Evolutionary conservation across 352 stramenopile species (phyloP).

Genomic region (Pythium periplocum): DNA sequence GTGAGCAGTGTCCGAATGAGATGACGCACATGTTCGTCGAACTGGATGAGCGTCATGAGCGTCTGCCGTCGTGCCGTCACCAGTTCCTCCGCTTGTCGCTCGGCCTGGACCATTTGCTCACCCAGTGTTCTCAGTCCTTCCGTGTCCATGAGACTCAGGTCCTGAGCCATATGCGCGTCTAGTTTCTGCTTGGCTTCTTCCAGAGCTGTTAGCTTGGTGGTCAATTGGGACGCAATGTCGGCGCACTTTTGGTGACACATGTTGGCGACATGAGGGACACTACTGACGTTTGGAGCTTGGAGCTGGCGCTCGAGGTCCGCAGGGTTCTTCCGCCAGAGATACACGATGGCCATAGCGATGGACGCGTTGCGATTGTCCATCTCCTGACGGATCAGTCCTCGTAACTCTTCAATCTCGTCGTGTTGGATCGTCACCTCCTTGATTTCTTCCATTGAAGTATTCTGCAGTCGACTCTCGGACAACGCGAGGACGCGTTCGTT

Average conservation of each 20-base stretch:
- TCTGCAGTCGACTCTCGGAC: slow-evolving; percentile 19
- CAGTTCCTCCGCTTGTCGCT: background rate
- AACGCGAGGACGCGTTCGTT: slow-evolving; percentile 35
- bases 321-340: slow-evolving; percentile 13
- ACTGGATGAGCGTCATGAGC: slow-evolving; percentile 1
- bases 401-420: slow-evolving; percentile 31
- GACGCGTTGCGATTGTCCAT: slow-evolving; percentile 31
- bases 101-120: background rate
- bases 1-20: background rate
- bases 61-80: background rate
- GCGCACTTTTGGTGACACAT: slow-evolving; percentile 7
- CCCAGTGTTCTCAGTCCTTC: background rate
- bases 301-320: background rate
- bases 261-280: slow-evolving; percentile 1
- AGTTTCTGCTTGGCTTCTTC: background rate
- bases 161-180: background rate
- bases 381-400: slow-evolving; percentile 26
- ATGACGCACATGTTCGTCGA: slow-evolving; percentile 1
- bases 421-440: slow-evolving; percentile 21
- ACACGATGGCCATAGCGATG: slow-evolving; percentile 33
- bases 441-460: slow-evolving; percentile 20
- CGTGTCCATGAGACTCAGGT: background rate
- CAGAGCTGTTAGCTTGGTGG: background rate
- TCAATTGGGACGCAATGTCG: background rate
- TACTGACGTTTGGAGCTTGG: background rate